Conservation (phyloP, 306 rosid genomes). For the Vachellia collinsii region DNA sequence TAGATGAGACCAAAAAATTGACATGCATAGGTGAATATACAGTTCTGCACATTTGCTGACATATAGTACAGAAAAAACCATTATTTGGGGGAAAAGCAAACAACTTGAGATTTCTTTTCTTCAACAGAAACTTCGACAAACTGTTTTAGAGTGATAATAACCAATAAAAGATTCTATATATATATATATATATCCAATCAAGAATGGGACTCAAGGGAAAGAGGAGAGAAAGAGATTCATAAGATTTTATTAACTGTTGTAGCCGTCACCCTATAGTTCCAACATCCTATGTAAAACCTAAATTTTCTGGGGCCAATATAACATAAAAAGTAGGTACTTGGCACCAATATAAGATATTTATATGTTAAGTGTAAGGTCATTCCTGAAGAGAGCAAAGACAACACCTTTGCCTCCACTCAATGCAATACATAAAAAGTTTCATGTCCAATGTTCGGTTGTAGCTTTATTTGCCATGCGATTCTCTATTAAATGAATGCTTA, state of each 20-base stretch:
- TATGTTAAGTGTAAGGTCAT: background rate
- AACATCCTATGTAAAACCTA: background rate
- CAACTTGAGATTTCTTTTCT: background rate
- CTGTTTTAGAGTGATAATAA: background rate
- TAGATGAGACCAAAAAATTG: conserved; percentile 13
- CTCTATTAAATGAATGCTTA: background rate
- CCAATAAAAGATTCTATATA: background rate
- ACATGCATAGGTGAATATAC: background rate
- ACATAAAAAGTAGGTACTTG: background rate
- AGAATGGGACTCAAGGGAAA: background rate
- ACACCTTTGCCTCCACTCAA: background rate
- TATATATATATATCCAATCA: background rate
- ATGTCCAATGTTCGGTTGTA: background rate
- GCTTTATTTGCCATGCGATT: background rate
- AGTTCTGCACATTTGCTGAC: background rate
- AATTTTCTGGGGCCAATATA: background rate
- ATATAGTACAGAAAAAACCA: background rate
- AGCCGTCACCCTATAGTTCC: background rate
- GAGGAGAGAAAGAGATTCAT: background rate
- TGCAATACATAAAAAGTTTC: background rate
- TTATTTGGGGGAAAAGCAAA: background rate
- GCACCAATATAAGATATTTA: background rate
- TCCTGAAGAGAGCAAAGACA: background rate
- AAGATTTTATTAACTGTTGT: conserved; percentile 6
- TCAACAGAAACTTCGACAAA: background rate